phyloP scores from a whole-genome alignment of 176 grass and related monocot species.

The Guadua angustifolia region DNA sequence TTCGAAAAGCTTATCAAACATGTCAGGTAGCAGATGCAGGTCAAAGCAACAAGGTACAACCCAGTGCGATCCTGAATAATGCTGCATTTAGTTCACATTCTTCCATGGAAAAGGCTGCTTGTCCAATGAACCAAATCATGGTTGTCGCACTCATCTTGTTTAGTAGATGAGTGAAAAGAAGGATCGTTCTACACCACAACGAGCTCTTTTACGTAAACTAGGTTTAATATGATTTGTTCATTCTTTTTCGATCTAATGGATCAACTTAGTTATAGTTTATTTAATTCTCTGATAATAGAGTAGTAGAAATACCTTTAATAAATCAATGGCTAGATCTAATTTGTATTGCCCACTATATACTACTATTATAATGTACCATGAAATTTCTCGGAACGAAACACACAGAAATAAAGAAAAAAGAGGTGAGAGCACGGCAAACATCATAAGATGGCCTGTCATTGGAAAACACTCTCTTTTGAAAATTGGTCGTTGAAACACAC shows the following conservation, averaged over 20 bases:
- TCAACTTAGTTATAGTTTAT: too few species aligned
- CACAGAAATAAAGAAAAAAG: not conserved
- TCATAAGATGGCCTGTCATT: not conserved
- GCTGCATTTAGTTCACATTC: not conserved
- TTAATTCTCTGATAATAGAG: too few species aligned
- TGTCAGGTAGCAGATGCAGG: not conserved
- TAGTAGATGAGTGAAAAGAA: not conserved
- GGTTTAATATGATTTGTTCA: too few species aligned
- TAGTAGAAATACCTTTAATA: too few species aligned
- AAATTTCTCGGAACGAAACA: not conserved
- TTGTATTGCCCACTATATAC: too few species aligned
- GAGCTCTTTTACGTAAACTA: too few species aligned
- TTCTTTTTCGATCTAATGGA: too few species aligned
- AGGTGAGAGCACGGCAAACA: constrained; percentile 26
- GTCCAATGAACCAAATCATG: constrained; percentile 19
- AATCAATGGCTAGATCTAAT: too few species aligned
- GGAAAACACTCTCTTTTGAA: not conserved
- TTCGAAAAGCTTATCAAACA: not conserved
- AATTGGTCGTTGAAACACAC: constrained; percentile 15
- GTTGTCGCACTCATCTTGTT: constrained; percentile 33
- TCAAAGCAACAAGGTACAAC: constrained; percentile 1
- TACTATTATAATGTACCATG: too few species aligned
- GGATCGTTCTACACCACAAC: not conserved
- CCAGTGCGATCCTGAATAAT: constrained; percentile 11
- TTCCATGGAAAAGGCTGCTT: not conserved